phyloP scores from a whole-genome alignment of 1,284 basidiomycete genomes.

The Marasmius oreades region DNA sequence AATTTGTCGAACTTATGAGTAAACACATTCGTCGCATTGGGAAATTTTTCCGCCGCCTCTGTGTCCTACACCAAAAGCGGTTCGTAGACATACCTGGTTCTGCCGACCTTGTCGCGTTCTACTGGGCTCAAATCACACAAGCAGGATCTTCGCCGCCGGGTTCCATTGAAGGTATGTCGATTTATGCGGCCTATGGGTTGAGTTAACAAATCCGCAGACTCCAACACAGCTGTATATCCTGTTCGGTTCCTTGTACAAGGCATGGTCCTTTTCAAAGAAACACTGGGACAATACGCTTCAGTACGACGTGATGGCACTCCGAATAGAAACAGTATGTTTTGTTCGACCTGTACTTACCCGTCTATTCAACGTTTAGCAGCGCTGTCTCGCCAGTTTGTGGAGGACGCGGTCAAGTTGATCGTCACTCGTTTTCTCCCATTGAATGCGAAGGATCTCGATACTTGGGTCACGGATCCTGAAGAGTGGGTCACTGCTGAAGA shows the following conservation, averaged over 20 bases:
- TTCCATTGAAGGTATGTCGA: conserved; percentile 50
- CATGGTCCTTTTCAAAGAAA: conserved; percentile 87
- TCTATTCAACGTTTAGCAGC: conserved; percentile 38
- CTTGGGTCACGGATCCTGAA: conserved; percentile 82
- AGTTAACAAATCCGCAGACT: conserved; percentile 29
- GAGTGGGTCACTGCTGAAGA: conserved; percentile 87
- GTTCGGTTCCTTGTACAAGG: conserved; percentile 82
- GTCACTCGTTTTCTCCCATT: conserved; percentile 82
- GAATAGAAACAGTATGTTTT: conserved; percentile 54
- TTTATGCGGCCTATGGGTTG: not conserved
- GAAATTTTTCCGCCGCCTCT: conserved; percentile 73
- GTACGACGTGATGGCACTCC: conserved; percentile 52
- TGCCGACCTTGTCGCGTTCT: conserved; percentile 66
- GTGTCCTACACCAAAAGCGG: conserved; percentile 53
- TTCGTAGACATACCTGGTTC: conserved; percentile 66
- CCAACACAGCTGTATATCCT: conserved; percentile 57
- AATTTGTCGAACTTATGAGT: conserved; percentile 53
- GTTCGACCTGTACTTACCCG: conserved; percentile 3
- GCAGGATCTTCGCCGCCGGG: conserved; percentile 53
- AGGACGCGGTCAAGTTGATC: conserved; percentile 74
- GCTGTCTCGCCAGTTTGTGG: conserved; percentile 71
- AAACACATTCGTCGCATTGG: conserved; percentile 68
- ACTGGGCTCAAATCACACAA: conserved; percentile 73
- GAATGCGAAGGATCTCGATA: conserved; percentile 72
- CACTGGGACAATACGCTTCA: conserved; percentile 69